A percentile compares a stretch with the other conserved stretches of the same genome.
Conservation (phyloP, 495 filamentous ascomycete species). For the Aspergillus conjunctus region DNA sequence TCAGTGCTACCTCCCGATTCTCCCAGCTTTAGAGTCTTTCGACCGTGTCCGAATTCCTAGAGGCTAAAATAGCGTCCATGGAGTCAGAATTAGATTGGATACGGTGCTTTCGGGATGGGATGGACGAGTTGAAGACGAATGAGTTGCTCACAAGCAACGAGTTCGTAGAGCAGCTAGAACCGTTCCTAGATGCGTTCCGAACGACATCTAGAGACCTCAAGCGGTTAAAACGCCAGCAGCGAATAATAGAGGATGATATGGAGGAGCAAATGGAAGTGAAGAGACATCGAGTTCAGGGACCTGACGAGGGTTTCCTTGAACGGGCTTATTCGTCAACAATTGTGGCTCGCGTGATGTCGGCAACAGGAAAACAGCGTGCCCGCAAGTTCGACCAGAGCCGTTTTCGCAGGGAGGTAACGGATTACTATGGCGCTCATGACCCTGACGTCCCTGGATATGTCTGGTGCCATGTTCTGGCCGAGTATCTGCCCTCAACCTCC, state of each 20-base stretch:
- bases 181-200: not conserved
- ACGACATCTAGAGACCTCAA: not conserved
- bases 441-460: not conserved
- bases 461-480: constrained; percentile 20
- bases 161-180: not conserved
- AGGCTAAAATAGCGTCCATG: not conserved
- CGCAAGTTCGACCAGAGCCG: constrained; percentile 7
- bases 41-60: not conserved
- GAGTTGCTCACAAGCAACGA: not conserved
- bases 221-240: not conserved
- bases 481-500: not conserved
- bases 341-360: constrained; percentile 19
- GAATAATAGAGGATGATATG: not conserved
- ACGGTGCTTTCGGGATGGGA: not conserved
- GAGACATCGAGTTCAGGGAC: not conserved
- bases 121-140: not conserved
- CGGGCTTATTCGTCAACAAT: constrained; percentile 20
- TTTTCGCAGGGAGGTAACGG: constrained; percentile 16
- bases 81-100: not conserved
- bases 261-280: constrained; percentile 16
- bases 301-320: constrained; percentile 16
- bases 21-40: not conserved
- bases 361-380: constrained; percentile 15
- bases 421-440: constrained; percentile 7
- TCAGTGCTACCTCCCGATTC: not conserved